phyloP scores from a whole-genome alignment of 148 eudicot genomes.

The Simmondsia chinensis region DNA sequence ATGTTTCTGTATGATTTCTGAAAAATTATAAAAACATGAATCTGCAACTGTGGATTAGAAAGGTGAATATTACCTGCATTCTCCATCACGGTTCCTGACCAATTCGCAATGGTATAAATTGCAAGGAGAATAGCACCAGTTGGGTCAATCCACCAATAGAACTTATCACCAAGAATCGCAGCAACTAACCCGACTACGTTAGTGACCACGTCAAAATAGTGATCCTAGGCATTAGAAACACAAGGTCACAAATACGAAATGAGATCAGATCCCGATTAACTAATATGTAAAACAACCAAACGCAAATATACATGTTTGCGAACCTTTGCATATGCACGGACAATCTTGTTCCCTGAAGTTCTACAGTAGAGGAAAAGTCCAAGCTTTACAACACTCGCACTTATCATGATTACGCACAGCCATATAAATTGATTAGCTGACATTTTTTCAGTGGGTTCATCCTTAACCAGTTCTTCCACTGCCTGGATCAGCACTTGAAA shows the following conservation, averaged over 20 bases:
- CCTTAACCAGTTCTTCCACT: constrained; percentile 48
- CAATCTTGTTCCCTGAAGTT: constrained; percentile 68
- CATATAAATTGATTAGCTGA: constrained; percentile 40
- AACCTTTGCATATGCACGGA: constrained; percentile 98
- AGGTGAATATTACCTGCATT: constrained; percentile 64
- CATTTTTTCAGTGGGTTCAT: constrained; percentile 43
- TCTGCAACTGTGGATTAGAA: not conserved
- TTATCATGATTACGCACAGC: constrained; percentile 68
- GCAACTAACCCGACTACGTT: constrained; percentile 83
- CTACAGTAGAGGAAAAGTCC: constrained; percentile 72
- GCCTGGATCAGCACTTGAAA: constrained; percentile 84
- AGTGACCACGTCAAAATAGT: constrained; percentile 87
- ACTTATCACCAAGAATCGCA: constrained; percentile 79
- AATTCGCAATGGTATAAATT: constrained; percentile 66
- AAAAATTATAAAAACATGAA: not conserved
- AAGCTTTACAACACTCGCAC: constrained; percentile 68
- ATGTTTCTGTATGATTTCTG: too few species aligned
- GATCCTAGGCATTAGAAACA: constrained; percentile 42
- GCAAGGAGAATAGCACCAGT: constrained; percentile 83
- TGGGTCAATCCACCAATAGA: constrained; percentile 94
- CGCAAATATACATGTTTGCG: not conserved
- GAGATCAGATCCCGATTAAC: not conserved
- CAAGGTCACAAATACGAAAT: not conserved
- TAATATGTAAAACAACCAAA: not conserved
- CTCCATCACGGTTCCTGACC: constrained; percentile 90